phyloP scores from a whole-genome alignment of 768 basidiomycete genomes.

The Tylopilus subfusipes region DNA sequence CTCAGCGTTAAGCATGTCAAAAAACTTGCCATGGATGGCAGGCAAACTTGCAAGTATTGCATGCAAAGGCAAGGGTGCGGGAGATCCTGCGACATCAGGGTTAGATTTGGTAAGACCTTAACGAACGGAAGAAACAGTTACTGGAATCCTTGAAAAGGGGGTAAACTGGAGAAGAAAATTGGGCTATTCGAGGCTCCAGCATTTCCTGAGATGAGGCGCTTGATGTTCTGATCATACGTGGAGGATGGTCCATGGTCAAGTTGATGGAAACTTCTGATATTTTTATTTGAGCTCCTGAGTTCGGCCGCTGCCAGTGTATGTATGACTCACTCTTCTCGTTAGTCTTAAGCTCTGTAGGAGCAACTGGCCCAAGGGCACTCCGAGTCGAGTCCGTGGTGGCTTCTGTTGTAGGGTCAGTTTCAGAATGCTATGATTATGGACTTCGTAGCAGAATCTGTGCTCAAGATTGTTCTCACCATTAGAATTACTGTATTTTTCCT shows the following conservation, averaged over 20 bases:
- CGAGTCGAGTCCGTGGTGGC: neutral
- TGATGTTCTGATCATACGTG: no score
- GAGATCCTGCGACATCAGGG: slow-evolving; percentile 2
- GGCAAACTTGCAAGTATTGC: slow-evolving; percentile 54
- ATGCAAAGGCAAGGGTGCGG: slow-evolving; percentile 35
- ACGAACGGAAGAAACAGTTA: neutral
- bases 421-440: neutral
- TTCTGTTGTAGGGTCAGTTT: neutral
- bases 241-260: no score
- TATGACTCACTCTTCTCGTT: slow-evolving; percentile 11
- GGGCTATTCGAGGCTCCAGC: no score
- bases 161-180: no score
- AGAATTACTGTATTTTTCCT: neutral
- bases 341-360: neutral
- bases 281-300: no score
- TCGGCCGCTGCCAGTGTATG: no score
- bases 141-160: neutral
- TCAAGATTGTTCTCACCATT: slow-evolving; percentile 6
- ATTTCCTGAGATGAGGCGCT: no score
- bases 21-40: slow-evolving; percentile 65
- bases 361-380: neutral
- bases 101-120: neutral
- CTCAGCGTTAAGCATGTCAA: no score
- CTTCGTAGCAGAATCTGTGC: neutral
- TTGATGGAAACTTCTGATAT: no score